These are phyloP conservation scores for Capsella bursapastoris DNA, from an alignment of 345 rosid species.

Conservation along the genomic window DNA sequence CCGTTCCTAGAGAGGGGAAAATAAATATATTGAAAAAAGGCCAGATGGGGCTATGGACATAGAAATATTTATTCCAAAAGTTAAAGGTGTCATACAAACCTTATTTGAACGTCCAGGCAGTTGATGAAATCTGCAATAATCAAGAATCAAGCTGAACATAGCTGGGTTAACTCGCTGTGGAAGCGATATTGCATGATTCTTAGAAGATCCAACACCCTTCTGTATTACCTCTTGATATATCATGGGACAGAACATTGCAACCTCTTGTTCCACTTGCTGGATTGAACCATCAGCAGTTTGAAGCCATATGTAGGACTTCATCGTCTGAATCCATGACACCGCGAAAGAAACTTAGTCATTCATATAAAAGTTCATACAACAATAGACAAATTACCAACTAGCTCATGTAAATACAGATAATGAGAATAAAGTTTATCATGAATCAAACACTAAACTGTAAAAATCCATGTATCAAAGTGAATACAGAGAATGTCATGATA, in stretches of 20 bases:
- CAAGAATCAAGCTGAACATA: conserved; percentile 75
- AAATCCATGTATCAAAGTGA: background rate
- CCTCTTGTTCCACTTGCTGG: conserved; percentile 92
- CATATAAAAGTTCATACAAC: conserved; percentile 1
- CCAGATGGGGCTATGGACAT: conserved; percentile 2
- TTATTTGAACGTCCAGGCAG: conserved; percentile 78
- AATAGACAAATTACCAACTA: background rate
- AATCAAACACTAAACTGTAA: background rate
- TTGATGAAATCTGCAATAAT: conserved; percentile 90
- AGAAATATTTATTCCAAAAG: conserved; percentile 9
- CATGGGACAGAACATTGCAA: conserved; percentile 93
- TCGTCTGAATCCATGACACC: conserved; percentile 45
- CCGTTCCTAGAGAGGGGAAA: conserved; percentile 61
- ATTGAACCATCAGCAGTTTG: conserved; percentile 86
- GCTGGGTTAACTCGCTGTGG: conserved; percentile 86
- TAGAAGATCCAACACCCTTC: conserved; percentile 82
- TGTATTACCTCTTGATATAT: conserved; percentile 81
- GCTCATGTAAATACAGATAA: background rate
- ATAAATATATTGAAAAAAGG: conserved; percentile 4
- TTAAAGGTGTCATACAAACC: conserved; percentile 44
- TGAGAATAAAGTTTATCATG: background rate
- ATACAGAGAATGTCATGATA: no score
- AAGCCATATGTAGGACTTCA: conserved; percentile 88
- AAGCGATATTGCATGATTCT: conserved; percentile 76
- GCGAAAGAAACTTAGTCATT: conserved; percentile 19